Evolutionary conservation across 2,329 filamentous ascomycete species (phyloP).

Genomic region (Nemania sp.): DNA sequence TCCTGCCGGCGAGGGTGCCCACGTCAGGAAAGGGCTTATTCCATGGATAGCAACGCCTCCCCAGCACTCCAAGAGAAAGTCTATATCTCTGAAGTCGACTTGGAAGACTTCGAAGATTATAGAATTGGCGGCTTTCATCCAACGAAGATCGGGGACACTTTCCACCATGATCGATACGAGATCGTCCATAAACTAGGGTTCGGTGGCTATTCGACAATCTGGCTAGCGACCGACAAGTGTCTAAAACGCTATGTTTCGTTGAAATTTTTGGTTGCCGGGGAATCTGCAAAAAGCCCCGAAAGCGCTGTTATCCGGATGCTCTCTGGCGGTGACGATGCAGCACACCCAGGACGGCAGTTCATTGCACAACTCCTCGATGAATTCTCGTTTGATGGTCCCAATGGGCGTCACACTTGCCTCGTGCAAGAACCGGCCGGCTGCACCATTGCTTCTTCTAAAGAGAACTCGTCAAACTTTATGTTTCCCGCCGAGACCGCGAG

Average conservation of each 20-base stretch:
- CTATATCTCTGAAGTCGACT: neutral
- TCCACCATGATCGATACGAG: conserved; percentile 47
- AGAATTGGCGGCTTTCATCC: conserved; percentile 49
- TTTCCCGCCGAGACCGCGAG: conserved; percentile 26
- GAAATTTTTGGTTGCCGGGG: conserved; percentile 17
- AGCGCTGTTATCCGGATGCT: conserved; percentile 16
- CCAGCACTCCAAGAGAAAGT: neutral
- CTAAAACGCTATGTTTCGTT: conserved; percentile 33
- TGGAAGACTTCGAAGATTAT: conserved; percentile 38
- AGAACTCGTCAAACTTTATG: conserved; percentile 15
- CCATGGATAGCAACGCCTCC: neutral
- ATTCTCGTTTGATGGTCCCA: conserved; percentile 25
- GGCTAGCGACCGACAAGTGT: conserved; percentile 45
- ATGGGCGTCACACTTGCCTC: conserved; percentile 27
- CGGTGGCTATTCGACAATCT: conserved; percentile 51
- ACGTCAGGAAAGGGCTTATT: conserved; percentile 6
- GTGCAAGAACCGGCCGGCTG: conserved; percentile 20
- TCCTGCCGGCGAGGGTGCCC: neutral
- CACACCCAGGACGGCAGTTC: conserved; percentile 17
- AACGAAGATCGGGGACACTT: conserved; percentile 47
- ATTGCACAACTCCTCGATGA: conserved; percentile 24
- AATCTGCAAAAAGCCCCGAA: conserved; percentile 16
- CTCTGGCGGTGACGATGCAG: neutral
- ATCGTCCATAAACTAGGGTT: conserved; percentile 51
- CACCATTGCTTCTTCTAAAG: conserved; percentile 17